Base-by-base conservation (phyloP, 2,329 filamentous ascomycete species). In the Aureobasidium melanogenum region DNA sequence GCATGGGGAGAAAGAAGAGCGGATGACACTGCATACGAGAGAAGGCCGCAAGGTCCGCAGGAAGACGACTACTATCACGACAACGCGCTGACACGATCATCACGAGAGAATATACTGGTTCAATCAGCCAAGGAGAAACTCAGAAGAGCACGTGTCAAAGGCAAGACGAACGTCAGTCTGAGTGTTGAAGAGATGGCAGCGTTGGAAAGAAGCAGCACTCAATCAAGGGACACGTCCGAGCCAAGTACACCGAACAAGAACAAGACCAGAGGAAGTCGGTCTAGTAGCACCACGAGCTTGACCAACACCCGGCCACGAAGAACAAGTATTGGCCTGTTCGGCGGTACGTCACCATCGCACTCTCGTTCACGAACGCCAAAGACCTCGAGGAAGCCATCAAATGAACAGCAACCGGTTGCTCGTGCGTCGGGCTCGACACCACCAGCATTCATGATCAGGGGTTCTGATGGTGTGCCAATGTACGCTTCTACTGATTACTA, bases 101-200 rank as follows among this genome's bases (percentile, higher is more conserved):
- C 89, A 62, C 83, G 83, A 67, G 90, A 96, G 71, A 88, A 93
- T 67, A 81, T 82, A 65, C 75, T 96, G 67, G 84, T 94, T 65
- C 87, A 91, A 66, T 84, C 84, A 65, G 92, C 92, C 43, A 76
- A 95, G 73, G 85, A 86, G 68, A 87, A 90, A 66, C 95, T 97
- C 70, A 84, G 86, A 65, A 83, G 85, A 66, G 91, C 92, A 17
- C 86, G 89, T 71, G 84, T 84, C 64, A 85, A 85, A 69, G 91
- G 91, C 65, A 88, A 87, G 73, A 79, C 82, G 47, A 89, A 95
- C 62, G 89, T 97, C 61, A 88, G 87, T 71, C 81, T 97, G 65
- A 91, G 83, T 67, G 83, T 86, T 69, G 85, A 88, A 59, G 92
- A 97, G 73, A 79, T 96, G 67, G 88, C 87, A 64, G 91, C 91